Percentiles rank a stretch among this genome's conserved stretches.
These are phyloP conservation scores for Sisymbrium altissimum DNA, from an alignment of 345 rosid species.

Conservation along the genomic window DNA sequence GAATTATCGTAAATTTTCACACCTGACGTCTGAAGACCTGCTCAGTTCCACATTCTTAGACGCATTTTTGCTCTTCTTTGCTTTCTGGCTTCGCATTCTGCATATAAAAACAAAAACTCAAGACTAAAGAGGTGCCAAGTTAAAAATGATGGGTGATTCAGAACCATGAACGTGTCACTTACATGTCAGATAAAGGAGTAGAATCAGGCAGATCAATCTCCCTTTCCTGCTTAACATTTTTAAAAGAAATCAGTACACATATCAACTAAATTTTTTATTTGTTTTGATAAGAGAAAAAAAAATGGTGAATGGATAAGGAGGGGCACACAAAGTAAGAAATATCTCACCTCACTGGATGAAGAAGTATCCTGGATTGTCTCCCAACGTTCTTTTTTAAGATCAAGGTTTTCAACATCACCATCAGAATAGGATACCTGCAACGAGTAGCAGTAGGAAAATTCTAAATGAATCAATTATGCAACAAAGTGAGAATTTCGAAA, in stretches of 20 bases:
- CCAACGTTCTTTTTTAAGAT: slow-evolving; percentile 50
- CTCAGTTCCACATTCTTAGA: slow-evolving; percentile 6
- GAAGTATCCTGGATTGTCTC: slow-evolving; percentile 35
- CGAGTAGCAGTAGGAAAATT: background rate
- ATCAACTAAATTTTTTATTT: too few relatives aligned
- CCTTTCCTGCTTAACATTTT: slow-evolving; percentile 33
- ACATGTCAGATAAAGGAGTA: slow-evolving; percentile 40
- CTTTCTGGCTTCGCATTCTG: slow-evolving; percentile 33
- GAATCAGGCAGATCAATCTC: slow-evolving; percentile 33
- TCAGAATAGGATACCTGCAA: slow-evolving; percentile 59
- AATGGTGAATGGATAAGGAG: background rate
- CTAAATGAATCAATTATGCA: slow-evolving; percentile 1
- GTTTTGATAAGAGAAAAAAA: too few relatives aligned
- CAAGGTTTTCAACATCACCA: slow-evolving; percentile 58
- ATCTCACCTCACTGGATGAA: slow-evolving; percentile 10
- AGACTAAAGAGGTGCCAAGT: background rate
- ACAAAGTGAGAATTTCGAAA: background rate
- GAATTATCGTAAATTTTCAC: background rate
- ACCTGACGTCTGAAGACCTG: slow-evolving; percentile 25
- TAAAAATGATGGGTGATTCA: background rate
- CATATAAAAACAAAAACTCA: slow-evolving; percentile 4
- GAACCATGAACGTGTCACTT: slow-evolving; percentile 28
- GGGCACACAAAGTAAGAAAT: background rate
- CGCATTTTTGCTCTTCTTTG: slow-evolving; percentile 15
- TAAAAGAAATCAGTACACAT: background rate